These are phyloP conservation scores for Neopestalotiopsis rosae DNA, from an alignment of 2,329 filamentous ascomycete genomes.

Conservation along the genomic window DNA sequence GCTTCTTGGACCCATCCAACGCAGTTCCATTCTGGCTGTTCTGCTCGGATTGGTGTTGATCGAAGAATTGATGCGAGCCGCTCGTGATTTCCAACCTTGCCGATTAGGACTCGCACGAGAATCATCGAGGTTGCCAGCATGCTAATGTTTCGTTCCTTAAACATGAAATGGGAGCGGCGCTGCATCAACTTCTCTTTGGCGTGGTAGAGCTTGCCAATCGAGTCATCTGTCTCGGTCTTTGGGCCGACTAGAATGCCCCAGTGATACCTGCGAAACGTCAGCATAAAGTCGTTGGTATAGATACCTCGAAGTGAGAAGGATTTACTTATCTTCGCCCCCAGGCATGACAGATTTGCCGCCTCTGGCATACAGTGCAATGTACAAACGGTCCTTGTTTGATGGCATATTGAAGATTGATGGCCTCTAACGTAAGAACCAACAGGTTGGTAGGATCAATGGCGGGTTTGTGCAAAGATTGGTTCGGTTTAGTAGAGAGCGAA, in stretches of 20 bases:
- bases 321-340: slow-evolving; percentile 27
- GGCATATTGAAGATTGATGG: too few species aligned
- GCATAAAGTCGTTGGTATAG: too few species aligned
- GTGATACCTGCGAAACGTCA: slow-evolving; percentile 36
- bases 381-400: slow-evolving; percentile 26
- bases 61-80: slow-evolving; percentile 35
- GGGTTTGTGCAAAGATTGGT: too few species aligned
- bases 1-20: slow-evolving; percentile 49
- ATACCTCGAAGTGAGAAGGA: not conserved
- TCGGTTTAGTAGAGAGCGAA: too few species aligned
- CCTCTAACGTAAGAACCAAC: too few species aligned
- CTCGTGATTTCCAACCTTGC: slow-evolving; percentile 37
- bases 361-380: slow-evolving; percentile 24
- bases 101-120: slow-evolving; percentile 32
- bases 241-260: slow-evolving; percentile 44
- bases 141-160: slow-evolving; percentile 30
- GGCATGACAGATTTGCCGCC: slow-evolving; percentile 17
- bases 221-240: slow-evolving; percentile 34
- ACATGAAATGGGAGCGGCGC: slow-evolving; percentile 30
- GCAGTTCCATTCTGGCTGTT: slow-evolving; percentile 46
- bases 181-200: slow-evolving; percentile 34
- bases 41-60: slow-evolving; percentile 36
- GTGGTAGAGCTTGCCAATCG: slow-evolving; percentile 35
- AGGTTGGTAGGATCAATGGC: too few species aligned
- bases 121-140: slow-evolving; percentile 19